phyloP scores from a whole-genome alignment of 2,329 filamentous ascomycete species.

The Fusarium coicis region DNA sequence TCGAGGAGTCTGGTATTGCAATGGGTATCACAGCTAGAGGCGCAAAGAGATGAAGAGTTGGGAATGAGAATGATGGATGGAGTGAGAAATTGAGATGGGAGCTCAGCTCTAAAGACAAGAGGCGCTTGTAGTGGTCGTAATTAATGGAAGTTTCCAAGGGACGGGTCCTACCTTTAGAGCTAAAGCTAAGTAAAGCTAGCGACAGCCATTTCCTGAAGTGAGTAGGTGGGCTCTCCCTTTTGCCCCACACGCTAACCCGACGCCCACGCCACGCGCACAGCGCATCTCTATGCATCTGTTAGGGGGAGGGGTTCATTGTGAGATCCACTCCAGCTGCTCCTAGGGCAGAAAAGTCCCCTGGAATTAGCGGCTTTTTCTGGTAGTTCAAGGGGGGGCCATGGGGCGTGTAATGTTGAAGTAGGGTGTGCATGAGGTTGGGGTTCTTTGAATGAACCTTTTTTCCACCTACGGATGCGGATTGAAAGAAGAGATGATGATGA shows the following conservation, averaged over 20 bases:
- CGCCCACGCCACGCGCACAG: constrained; percentile 21
- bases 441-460: constrained; percentile 13
- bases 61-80: background rate
- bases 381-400: background rate
- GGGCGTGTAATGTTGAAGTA: background rate
- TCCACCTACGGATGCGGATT: constrained; percentile 4
- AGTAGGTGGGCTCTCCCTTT: constrained; percentile 9
- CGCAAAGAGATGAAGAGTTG: constrained; percentile 5
- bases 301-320: constrained; percentile 11
- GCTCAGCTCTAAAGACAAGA: constrained; percentile 15
- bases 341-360: constrained; percentile 31
- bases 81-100: background rate
- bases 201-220: background rate
- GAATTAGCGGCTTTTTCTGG: constrained; percentile 21
- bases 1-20: background rate
- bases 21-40: constrained; percentile 7
- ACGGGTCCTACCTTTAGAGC: constrained; percentile 27
- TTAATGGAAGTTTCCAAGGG: constrained; percentile 35
- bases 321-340: constrained; percentile 7
- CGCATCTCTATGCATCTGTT: constrained; percentile 8
- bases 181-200: constrained; percentile 4
- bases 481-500: background rate
- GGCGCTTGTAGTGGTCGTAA: constrained; percentile 17
- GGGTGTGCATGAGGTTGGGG: constrained; percentile 19
- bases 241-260: constrained; percentile 19